Evolutionary conservation across 768 basidiomycete genomes (phyloP).

Genomic region (Brasilioporus rufonigricans): DNA sequence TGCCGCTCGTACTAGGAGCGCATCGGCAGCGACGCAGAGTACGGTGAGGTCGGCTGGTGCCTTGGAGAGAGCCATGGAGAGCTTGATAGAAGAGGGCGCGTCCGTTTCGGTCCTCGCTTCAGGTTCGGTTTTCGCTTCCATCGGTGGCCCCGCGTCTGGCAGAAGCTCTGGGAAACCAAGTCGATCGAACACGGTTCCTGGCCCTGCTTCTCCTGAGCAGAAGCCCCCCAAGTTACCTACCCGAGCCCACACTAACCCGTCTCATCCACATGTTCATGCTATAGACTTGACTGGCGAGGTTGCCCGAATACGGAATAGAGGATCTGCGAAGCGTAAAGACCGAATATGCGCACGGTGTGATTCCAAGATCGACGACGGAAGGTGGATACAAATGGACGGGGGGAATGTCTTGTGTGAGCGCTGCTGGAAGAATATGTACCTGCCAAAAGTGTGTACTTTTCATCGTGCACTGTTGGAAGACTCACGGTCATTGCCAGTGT

Average conservation of each 20-base stretch:
- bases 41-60: constrained; percentile 35
- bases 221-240: constrained; percentile 53
- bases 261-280: constrained; percentile 35
- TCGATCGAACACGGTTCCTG: constrained; percentile 54
- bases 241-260: constrained; percentile 52
- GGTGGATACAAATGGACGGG: constrained; percentile 80
- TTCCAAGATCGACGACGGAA: constrained; percentile 68
- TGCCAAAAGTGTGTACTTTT: constrained; percentile 68
- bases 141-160: constrained; percentile 18
- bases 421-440: constrained; percentile 96
- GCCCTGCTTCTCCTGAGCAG: constrained; percentile 41
- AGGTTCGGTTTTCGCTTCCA: constrained; percentile 32
- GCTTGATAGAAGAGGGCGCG: constrained; percentile 44
- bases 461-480: not conserved
- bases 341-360: constrained; percentile 68
- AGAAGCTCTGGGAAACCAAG: constrained; percentile 31
- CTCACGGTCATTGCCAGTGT: constrained; percentile 49
- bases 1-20: constrained; percentile 21
- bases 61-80: constrained; percentile 51
- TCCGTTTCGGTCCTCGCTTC: constrained; percentile 36
- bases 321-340: constrained; percentile 31
- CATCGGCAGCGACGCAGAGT: constrained; percentile 29
- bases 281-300: constrained; percentile 26
- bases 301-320: constrained; percentile 32
- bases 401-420: constrained; percentile 78